Base-by-base conservation (phyloP, 2,329 filamentous ascomycete species). In the Calonectria montana region DNA sequence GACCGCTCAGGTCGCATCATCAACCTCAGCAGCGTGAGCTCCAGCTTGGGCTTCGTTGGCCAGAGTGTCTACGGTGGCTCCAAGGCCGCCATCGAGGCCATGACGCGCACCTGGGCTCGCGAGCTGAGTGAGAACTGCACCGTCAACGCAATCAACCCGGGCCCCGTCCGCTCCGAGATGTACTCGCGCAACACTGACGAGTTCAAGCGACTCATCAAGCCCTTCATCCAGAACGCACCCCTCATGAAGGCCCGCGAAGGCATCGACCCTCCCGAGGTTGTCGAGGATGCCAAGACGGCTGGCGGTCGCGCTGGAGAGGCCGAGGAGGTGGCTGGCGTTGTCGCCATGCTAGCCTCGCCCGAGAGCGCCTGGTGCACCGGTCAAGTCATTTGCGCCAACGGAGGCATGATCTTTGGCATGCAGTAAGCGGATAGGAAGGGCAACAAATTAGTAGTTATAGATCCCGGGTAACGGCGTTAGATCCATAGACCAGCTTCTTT, bases 1-100 rank as follows among this genome's bases (percentile, higher is more conserved):
- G 92, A 96, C 82, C 91, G 94, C 47, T 91, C 89, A 29, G 88
- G 88, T 12, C 86, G 88, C 67, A 86, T 90, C 74, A 82, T 90
- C 78, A 88, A 87, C 81, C 80, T 90, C 66, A 88, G 86, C 35
- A 88, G 86, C 61, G 85, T 88, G 29, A 87, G 85, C 61, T 84
- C 86, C 23, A 82, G 83, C 15, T 77, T 84, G 29, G 88, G 88
- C n/a, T 86, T 88, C 77, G 82, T 86, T 8, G 84, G 82, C 1
- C 87, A 89, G 82, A 84, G 84, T 59, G 85, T 90, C 63, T 90
- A 90, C 79, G 87, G 85, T 65, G 87, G 87, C 12, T 86, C 85
- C 75, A 90, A 90, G 80, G 88, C 87, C 1, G 88, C 88, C 1
- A 75, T 89, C 27, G 88, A 90, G 79, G 87, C 87, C 74, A 88